These are phyloP conservation scores for Fusarium annulatum DNA, from an alignment of 2,329 filamentous ascomycete genomes.

Conservation along the genomic window DNA sequence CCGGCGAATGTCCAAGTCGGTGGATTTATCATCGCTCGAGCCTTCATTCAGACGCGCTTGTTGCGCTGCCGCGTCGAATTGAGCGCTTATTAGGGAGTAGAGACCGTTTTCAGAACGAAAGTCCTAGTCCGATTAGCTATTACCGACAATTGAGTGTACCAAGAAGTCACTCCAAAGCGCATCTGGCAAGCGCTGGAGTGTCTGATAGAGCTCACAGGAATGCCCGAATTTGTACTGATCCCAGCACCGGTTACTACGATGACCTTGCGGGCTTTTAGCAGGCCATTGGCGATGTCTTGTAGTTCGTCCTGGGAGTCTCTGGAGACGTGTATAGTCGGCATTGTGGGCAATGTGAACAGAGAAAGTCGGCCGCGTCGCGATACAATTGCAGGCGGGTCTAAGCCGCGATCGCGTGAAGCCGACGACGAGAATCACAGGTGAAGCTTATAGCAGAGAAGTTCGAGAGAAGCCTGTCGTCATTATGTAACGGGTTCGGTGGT, in stretches of 20 bases:
- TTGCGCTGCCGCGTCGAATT: conserved; percentile 67
- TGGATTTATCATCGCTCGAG: conserved; percentile 35
- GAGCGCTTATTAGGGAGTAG: conserved; percentile 77
- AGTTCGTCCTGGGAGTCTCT: conserved; percentile 64
- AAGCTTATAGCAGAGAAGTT: conserved; percentile 15
- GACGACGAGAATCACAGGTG: conserved; percentile 18
- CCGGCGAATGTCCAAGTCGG: conserved; percentile 30
- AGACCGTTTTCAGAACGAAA: conserved; percentile 79
- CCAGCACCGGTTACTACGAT: conserved; percentile 78
- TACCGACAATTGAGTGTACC: neutral
- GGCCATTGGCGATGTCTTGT: conserved; percentile 72
- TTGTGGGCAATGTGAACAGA: conserved; percentile 48
- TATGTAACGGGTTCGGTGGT: conserved; percentile 12
- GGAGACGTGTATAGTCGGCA: conserved; percentile 69
- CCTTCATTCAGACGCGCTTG: conserved; percentile 46
- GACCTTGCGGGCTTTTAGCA: conserved; percentile 75
- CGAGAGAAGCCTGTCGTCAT: conserved; percentile 30
- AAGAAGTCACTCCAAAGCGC: neutral
- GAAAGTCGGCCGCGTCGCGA: conserved; percentile 44
- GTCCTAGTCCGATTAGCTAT: conserved; percentile 60
- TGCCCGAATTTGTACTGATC: conserved; percentile 81
- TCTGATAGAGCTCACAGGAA: conserved; percentile 64
- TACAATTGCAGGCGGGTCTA: conserved; percentile 22
- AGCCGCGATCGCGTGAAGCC: conserved; percentile 35
- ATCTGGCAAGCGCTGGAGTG: conserved; percentile 19